Evolutionary conservation across 2,329 filamentous ascomycete species (phyloP), one percentile per base, ranked within the genome.

Genomic region (Canariomyces notabilis): DNA sequence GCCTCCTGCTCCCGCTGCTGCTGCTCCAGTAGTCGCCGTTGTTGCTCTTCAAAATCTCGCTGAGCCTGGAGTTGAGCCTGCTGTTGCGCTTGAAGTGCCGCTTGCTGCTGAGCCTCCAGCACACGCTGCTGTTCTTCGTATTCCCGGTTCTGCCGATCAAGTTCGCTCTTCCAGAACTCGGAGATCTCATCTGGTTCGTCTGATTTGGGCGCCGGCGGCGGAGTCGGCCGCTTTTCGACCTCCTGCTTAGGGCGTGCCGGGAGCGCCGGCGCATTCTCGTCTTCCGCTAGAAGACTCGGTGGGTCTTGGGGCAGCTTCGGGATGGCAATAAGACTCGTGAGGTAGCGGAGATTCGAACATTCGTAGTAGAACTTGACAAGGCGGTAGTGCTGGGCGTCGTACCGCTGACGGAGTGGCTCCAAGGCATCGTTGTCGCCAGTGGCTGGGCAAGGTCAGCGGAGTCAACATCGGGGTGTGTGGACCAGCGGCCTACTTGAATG

Each of bases 311-410:
- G 90, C 41, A 98, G 78, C 66, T 96, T 97, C 1, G 93, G 93
- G 6, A 98, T 89, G 2, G 89, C 95, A 61, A 98, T 97, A 42
- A 98, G 75, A 60, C 89, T 95, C 12, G 93, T 98, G 39, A 98
- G 77, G 64, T 98, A 98, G 57, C 93, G 85, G 45, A 98, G 76
- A 66, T 97, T 98, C 9, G 93, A 96, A 69, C 93, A 98, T 69
- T 98, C 93, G 68, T 97, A 97, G 71, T 98, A 98, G 70, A 97
- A 98, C 62, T 94, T 93, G 63, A 95, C 87, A 14, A 98, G 79
- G 15, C 93, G 87, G 72, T 97, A 91, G 67, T 98, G 93, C 62
- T 97, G 93, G 12, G 93, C 89, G 65, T 96, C 86, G 65, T 97
- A 98, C 60, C 91, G 79, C 52, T 84, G 80, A 47, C 91, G 84